Evolutionary conservation across 2,329 filamentous ascomycete genomes (phyloP), one percentile per base, ranked within the genome.

Genomic region (Fonsecaea multimorphosa): DNA sequence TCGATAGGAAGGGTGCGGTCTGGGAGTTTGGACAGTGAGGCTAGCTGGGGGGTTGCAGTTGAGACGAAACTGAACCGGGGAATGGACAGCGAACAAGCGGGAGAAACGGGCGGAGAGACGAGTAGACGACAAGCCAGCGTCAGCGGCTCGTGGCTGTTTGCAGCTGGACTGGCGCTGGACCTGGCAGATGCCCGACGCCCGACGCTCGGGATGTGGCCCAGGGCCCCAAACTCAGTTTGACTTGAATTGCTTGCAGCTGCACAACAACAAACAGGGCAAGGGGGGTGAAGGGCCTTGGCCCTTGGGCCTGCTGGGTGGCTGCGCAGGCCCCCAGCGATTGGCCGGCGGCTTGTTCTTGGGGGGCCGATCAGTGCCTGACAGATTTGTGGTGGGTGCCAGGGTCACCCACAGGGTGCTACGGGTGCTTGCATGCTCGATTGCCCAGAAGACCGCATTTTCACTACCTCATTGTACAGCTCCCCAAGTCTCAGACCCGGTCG

Each of bases 111-210:
- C 24, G 51, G 52, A 16, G 29, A 32, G 44, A 55, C 31, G 44
- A 40, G 61, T 4, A n/a, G n/a, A n/a, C n/a, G n/a, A n/a, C n/a
- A 38, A 63, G 38, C 51, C 52, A 58, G 53, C 63, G 63, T 65
- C 63, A 65, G 63, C 63, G 63, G 63, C 63, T 65, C 49, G 31
- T 49, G 53, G 65, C 58, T 52, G 29, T 52, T 60, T 60, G 44
- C 46, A 51, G 29, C n/a, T 14, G 22, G 36, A 16, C n/a, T n/a
- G n/a, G n/a, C n/a, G n/a, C n/a, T n/a, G n/a, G n/a, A 44, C 24
- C 56, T 58, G 56, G 14, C 57, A 62, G 60, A 56, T 58, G 54
- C 40, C 52, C 53, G 40, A 63, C 22, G 19, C 44, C 53, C 53
- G 40, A 63, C 22, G 19, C 44, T 40, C 38, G 14, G 40, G 22